Conservation (phyloP, 192 early-diverging fungal species). For the Podila clonocystis region DNA sequence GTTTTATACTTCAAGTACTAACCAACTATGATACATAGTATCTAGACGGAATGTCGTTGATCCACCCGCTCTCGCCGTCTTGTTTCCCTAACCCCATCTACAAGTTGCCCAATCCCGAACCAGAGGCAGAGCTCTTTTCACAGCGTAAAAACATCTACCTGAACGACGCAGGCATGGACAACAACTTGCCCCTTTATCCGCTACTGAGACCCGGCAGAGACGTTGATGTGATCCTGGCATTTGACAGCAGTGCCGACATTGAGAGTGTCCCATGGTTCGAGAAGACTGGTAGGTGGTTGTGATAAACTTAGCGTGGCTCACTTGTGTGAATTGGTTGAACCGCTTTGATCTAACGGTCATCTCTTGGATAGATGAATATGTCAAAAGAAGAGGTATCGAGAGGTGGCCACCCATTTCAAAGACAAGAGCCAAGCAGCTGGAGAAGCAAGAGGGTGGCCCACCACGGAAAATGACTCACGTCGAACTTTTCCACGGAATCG, state of each 20-base stretch:
- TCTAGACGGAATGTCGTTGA: conserved; percentile 59
- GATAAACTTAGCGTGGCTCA: background rate
- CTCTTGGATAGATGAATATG: conserved; percentile 63
- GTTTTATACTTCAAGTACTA: background rate
- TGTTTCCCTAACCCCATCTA: conserved; percentile 77
- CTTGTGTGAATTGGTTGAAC: too few relatives aligned
- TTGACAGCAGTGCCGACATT: conserved; percentile 81
- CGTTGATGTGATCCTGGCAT: conserved; percentile 77
- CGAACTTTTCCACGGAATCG: conserved; percentile 39
- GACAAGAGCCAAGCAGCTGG: conserved; percentile 36
- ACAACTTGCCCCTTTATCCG: conserved; percentile 84
- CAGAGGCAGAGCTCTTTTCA: conserved; percentile 26
- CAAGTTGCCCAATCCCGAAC: conserved; percentile 49
- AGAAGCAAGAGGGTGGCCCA: conserved; percentile 32
- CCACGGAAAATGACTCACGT: conserved; percentile 65
- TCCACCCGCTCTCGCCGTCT: conserved; percentile 74
- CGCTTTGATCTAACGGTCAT: too few relatives aligned
- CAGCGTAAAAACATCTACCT: conserved; percentile 57
- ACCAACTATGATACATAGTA: conserved; percentile 29
- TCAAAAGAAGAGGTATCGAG: conserved; percentile 63
- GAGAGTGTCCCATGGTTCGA: conserved; percentile 75
- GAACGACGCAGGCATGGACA: conserved; percentile 84
- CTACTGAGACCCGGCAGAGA: conserved; percentile 69
- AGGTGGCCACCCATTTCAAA: conserved; percentile 63
- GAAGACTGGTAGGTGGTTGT: conserved; percentile 41